Conservation (phyloP, 2,329 filamentous ascomycete species). For the Aspergillus fructus region DNA sequence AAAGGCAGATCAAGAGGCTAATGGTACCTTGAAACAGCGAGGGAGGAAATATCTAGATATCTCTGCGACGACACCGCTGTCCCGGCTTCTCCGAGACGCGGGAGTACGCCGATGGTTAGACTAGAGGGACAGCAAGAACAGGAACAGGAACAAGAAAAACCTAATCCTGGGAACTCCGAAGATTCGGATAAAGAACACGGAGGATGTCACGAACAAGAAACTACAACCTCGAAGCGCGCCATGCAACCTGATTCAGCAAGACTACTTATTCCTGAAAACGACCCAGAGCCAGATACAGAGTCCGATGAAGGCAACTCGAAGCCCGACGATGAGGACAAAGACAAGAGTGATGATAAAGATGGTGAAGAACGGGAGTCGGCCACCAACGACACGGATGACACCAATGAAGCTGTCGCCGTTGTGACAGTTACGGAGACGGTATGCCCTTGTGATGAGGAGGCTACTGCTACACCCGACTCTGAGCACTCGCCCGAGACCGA, state of each 20-base stretch:
- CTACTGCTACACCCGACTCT: not conserved
- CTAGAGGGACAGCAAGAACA: not conserved
- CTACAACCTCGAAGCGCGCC: not conserved
- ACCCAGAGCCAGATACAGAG: not conserved
- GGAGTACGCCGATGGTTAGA: conserved; percentile 11
- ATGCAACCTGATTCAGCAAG: not conserved
- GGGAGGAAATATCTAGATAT: conserved; percentile 6
- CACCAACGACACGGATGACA: not conserved
- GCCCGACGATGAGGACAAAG: not conserved
- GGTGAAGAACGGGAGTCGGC: not conserved
- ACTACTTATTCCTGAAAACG: not conserved
- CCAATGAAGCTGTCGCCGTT: not conserved
- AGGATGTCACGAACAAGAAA: not conserved
- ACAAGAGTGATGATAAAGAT: not conserved
- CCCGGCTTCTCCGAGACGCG: conserved; percentile 7
- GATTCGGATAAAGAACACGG: too few relatives aligned
- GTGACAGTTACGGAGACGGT: not conserved
- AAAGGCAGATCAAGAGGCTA: not conserved
- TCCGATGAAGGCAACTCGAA: not conserved
- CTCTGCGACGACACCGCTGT: conserved; percentile 13
- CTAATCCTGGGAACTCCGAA: not conserved
- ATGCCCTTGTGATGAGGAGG: not conserved
- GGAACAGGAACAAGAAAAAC: not conserved
- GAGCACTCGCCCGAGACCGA: not conserved
- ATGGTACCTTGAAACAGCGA: not conserved